Base-by-base conservation (phyloP, 257 asterid genomes). In the Ligustrum vulgare region DNA sequence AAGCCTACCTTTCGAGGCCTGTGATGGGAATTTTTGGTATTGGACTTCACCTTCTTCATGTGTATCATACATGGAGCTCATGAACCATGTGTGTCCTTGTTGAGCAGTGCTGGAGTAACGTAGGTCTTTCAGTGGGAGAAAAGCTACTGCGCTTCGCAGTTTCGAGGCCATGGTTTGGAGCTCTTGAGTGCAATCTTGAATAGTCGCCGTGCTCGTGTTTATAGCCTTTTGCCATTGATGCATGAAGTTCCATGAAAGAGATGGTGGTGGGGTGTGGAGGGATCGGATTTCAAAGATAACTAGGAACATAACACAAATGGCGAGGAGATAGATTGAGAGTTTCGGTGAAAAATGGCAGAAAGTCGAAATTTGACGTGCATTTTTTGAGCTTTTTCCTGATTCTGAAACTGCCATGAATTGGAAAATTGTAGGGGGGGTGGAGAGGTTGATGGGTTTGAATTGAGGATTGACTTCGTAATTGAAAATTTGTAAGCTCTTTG, bases 31-130 rank as follows among this genome's bases (percentile, higher is more conserved):
- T 20, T 80, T 74, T 76, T 87, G 93, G 85, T 85, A 83, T 28
- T 84, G 90, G 15, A 85, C 93, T 25, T 85, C 87, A 7, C 96
- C 97, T 72, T 83, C 78, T 65, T 87, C 92, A 2, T 85, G 87
- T 32, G 78, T 78, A 71, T 86, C 96, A 5, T 82, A 67, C 71
- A 85, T 18, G 64, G 96, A 88, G 77, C 97, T 91, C 97, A 91
- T 91, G 92, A 91, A 91, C 97, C 97, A 89, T 0, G 97, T 91
- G 89, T 91, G 92, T 10, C 93, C 97, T 68, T 78, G 72, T 75
- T 77, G 86, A 63, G 97, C 81, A 2, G 72, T 43, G 9, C 45
- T n/a, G 6, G 93, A 47, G 64, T 78, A 91, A 3, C 94, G 86
- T 13, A 87, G 65, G 80, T 91, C 97, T 74, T 91, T 91, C 23